Base-by-base conservation (phyloP, 345 rosid genomes). In the Eucalyptus sp. region DNA sequence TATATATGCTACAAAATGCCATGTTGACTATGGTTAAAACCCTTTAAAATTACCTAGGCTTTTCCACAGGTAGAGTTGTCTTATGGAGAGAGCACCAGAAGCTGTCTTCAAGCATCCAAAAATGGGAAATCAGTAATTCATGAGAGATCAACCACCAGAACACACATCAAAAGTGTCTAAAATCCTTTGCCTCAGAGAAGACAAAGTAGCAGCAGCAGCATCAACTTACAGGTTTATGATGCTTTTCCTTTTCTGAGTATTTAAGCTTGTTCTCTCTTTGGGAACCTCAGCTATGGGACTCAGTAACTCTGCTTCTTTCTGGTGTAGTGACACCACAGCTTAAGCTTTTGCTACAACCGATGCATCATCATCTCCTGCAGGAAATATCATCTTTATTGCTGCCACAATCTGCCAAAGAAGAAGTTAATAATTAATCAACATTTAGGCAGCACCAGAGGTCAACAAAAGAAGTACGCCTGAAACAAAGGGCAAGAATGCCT, bases 201-300 rank as follows among this genome's bases (percentile, higher is more conserved):
- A 33, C 37, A 33, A 33, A 33, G 37, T 33, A 33, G 37, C 37
- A 33, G 37, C 95, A 71, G 96, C 95, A 89, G 95, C 93, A 43
- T 97, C 99, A 7, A 97, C 94, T 71, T 96, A 99, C 1, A 80
- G 90, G 87, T 97, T 98, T 92, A 89, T 92, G 64, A 96, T 95
- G 88, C 89, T 93, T 86, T 95, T 98, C 86, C 98, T 94, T 93
- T 98, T 97, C 88, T 94, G 97, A 16, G 93, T 83, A 88, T 97
- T 98, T 6, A 91, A 90, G 87, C 81, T 94, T 52, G 92, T 88
- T 88, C 92, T 94, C 13, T 85, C 94, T 97, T 90, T 97, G 6
- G 97, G 94, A 66, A 89, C 92, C 93, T 96, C 96, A 11, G 92
- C 93, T 29, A 96, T 94, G 33, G 97, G 97, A 89, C 97, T 95